phyloP scores from a whole-genome alignment of 257 asterid species.

The Catharanthus roseus region DNA sequence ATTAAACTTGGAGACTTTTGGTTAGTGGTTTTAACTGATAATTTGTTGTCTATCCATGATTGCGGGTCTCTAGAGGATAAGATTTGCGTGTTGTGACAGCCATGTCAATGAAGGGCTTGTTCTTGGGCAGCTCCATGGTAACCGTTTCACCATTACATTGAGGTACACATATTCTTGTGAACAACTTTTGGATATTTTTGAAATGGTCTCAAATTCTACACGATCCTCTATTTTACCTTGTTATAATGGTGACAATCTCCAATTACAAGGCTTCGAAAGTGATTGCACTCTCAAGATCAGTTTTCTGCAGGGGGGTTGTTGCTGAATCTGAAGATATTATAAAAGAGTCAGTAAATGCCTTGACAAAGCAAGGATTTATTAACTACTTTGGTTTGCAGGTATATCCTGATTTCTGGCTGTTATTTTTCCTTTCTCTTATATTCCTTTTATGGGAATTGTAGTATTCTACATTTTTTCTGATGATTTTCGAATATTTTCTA shows the following conservation, averaged over 20 bases:
- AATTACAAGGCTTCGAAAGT: not conserved
- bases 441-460: not conserved
- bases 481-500: not conserved
- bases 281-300: not conserved
- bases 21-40: constrained; percentile 37
- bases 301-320: constrained; percentile 56
- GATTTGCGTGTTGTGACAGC: constrained; percentile 37
- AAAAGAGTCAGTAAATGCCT: constrained; percentile 61
- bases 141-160: constrained; percentile 78
- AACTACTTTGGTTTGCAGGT: constrained; percentile 98
- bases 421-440: too few species aligned
- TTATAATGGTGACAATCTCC: not conserved
- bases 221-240: not conserved
- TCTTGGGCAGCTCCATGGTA: constrained; percentile 92
- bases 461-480: not conserved
- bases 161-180: constrained; percentile 35
- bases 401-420: not conserved
- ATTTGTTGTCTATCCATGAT: not conserved
- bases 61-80: constrained; percentile 15
- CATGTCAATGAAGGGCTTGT: constrained; percentile 82
- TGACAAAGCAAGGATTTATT: constrained; percentile 74
- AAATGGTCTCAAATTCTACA: not conserved
- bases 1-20: constrained; percentile 93
- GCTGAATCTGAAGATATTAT: constrained; percentile 73
- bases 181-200: not conserved